A percentile compares a stretch with the other conserved stretches of the same genome.
phyloP scores from a whole-genome alignment of 495 filamentous ascomycete species.

The Penicillium paradoxum region DNA sequence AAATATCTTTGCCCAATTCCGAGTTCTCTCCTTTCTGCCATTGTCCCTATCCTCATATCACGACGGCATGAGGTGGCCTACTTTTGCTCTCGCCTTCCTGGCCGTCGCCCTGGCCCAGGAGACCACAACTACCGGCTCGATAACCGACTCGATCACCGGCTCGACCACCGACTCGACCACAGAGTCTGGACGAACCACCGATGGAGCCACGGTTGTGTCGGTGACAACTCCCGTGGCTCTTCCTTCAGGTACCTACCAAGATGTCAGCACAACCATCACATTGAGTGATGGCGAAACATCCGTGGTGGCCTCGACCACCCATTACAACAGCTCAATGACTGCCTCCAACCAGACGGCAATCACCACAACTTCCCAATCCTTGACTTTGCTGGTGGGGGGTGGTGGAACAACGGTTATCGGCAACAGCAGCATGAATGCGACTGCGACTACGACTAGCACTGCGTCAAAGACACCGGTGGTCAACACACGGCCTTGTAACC shows the following conservation, averaged over 20 bases:
- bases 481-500: slow-evolving; percentile 82
- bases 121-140: too few species aligned
- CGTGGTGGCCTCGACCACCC: slow-evolving; percentile 15
- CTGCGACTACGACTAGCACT: slow-evolving; percentile 32
- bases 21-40: too few species aligned
- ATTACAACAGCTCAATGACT: slow-evolving; percentile 15
- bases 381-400: slow-evolving; percentile 39
- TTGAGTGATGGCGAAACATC: slow-evolving; percentile 23
- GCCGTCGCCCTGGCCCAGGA: slow-evolving; percentile 18
- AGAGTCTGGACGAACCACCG: slow-evolving; percentile 6
- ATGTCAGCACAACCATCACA: slow-evolving; percentile 37
- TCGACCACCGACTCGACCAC: slow-evolving; percentile 2
- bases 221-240: slow-evolving; percentile 9
- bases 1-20: too few species aligned
- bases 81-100: slow-evolving; percentile 14
- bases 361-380: slow-evolving; percentile 30
- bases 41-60: background rate
- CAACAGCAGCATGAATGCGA: slow-evolving; percentile 44
- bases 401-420: slow-evolving; percentile 27
- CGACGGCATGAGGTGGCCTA: slow-evolving; percentile 20
- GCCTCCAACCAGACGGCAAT: slow-evolving; percentile 31
- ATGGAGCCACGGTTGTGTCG: slow-evolving; percentile 13
- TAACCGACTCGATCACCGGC: background rate
- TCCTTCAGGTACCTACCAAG: slow-evolving; percentile 37
- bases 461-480: slow-evolving; percentile 45